A percentile compares a stretch with the other conserved stretches of the same genome.
Conservation (phyloP, 2,329 filamentous ascomycete genomes). For the Botrytis aclada region DNA sequence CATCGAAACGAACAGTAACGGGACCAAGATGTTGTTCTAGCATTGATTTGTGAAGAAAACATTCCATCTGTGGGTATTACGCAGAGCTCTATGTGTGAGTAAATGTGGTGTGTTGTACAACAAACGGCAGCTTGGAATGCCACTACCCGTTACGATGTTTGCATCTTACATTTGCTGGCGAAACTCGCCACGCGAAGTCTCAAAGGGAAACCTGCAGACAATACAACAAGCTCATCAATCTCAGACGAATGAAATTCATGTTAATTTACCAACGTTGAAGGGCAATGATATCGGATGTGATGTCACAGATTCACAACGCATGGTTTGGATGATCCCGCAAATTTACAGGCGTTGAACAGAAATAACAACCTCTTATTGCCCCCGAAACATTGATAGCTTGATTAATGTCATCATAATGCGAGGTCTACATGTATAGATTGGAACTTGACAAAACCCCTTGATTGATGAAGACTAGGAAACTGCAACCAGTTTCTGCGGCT, state of each 20-base stretch:
- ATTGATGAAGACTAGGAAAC: not conserved
- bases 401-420: not conserved
- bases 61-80: not conserved
- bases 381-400: not conserved
- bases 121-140: not conserved
- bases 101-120: not conserved
- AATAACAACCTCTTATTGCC: not conserved
- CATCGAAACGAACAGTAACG: not conserved
- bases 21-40: too few species aligned
- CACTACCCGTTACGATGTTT: not conserved
- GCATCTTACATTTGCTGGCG: not conserved
- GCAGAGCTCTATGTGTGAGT: not conserved
- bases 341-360: not conserved
- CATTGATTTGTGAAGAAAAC: not conserved
- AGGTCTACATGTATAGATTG: not conserved
- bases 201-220: not conserved
- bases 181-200: not conserved
- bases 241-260: not conserved
- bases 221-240: not conserved
- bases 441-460: not conserved
- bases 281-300: too few species aligned
- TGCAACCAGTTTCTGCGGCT: not conserved
- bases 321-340: not conserved
- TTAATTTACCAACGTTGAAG: not conserved
- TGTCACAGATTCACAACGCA: not conserved